Evolutionary conservation across 208 protist species (phyloP).

Genomic region (Crithidia expoeki): DNA sequence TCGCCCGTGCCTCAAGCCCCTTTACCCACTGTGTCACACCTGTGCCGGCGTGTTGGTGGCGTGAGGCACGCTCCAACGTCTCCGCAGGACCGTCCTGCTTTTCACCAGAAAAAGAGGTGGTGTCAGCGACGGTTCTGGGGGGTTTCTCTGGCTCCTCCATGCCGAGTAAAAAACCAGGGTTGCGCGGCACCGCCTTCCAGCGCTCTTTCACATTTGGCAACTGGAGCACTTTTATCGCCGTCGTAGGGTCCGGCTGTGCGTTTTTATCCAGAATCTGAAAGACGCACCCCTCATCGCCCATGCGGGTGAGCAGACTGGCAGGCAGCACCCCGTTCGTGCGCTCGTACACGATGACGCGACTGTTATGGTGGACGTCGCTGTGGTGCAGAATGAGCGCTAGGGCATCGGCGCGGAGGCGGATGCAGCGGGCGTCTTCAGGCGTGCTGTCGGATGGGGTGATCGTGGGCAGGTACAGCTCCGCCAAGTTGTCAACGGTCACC

Average conservation of each 20-base stretch:
- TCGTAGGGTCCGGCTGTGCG: slow-evolving; percentile 77
- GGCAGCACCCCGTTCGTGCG: slow-evolving; percentile 82
- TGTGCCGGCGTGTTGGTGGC: background rate
- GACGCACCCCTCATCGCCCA: slow-evolving; percentile 65
- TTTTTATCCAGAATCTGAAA: slow-evolving; percentile 83
- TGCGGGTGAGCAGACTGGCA: slow-evolving; percentile 74
- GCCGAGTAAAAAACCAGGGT: slow-evolving; percentile 70
- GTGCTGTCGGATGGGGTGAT: slow-evolving; percentile 72
- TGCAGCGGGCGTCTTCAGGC: slow-evolving; percentile 60
- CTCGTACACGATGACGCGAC: slow-evolving; percentile 80
- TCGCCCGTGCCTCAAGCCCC: slow-evolving; percentile 63
- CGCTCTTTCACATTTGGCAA: slow-evolving; percentile 67
- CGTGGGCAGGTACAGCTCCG: slow-evolving; percentile 84
- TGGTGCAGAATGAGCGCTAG: slow-evolving; percentile 88
- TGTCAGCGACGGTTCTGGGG: background rate
- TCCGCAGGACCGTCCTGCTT: background rate
- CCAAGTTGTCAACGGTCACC: slow-evolving; percentile 69
- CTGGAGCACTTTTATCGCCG: slow-evolving; percentile 58
- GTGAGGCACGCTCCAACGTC: slow-evolving; percentile 7
- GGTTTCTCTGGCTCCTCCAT: slow-evolving; percentile 36
- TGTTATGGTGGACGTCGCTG: slow-evolving; percentile 80
- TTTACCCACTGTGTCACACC: slow-evolving; percentile 77
- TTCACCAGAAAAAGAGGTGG: background rate
- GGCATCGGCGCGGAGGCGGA: slow-evolving; percentile 84
- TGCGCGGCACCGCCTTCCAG: slow-evolving; percentile 87